Evolutionary conservation across 768 basidiomycete species (phyloP), one percentile per base, ranked within the genome.

Genomic region (Cantharellus anzutake): DNA sequence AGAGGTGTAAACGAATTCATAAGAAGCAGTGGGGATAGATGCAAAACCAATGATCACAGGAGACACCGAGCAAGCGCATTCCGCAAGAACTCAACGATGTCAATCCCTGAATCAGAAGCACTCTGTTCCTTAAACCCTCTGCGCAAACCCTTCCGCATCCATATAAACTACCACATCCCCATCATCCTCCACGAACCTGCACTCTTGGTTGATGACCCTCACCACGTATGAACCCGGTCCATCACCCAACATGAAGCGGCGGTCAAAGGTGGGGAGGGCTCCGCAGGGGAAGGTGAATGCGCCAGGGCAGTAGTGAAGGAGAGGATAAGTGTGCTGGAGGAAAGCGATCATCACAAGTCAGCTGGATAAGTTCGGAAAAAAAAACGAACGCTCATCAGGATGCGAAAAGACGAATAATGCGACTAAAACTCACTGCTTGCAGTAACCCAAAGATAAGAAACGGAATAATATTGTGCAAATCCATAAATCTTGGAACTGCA

Each of bases 271-370:
- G 58, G 87, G 74, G 58, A 98, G 81, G 14, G 94, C 94, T 61
- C 94, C 94, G 65, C 91, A 87, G 51, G 84, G 75, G 78, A 98
- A 99, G 44, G 83, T 92, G 77, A 94, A 97, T 68, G 86, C 83
- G 42, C 83, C 80, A 63, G 87, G 86, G 77, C 96, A 97, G 73
- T 97, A 94, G 56, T 92, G 93, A 51, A 98, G 80, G 52, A 85
- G 70, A 20, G 93, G 90, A 73, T 97, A 93, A 66, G 94, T 97
- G 76, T 99, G 94, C 74, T 99, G 94, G 56, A 97, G 77, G 84
- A 90, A 97, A 20, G 92, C 94, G 74, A 97, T 96, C 66, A 91
- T 67, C 60, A 97, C 89, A 59, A 97, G 78, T 91, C 92, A 96
- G 76, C 82, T 80, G 53, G 5, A 51, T 29, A 29, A 1, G 20